Percentiles rank a stretch among this genome's conserved stretches.
These are phyloP conservation scores for Tricharina praecox DNA, from an alignment of 495 filamentous ascomycete genomes.

Conservation along the genomic window DNA sequence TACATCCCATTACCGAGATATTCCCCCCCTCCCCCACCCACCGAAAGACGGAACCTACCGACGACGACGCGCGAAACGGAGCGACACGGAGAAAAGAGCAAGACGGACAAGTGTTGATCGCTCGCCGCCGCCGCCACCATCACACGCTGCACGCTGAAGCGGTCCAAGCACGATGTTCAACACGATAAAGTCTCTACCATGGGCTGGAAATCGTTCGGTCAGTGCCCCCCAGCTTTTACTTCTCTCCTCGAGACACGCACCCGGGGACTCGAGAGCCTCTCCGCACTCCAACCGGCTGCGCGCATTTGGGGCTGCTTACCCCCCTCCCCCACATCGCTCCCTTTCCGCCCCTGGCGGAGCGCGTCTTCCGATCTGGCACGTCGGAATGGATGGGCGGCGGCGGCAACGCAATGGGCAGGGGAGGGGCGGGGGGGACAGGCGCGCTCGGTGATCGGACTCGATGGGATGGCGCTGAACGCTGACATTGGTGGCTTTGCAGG, in stretches of 20 bases:
- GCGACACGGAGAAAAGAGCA: no score
- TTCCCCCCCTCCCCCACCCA: background rate
- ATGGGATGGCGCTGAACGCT: constrained; percentile 10
- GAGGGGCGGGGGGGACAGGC: no score
- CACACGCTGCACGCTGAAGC: background rate
- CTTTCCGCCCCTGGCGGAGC: no score
- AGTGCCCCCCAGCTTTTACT: constrained; percentile 5
- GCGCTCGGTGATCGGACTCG: background rate
- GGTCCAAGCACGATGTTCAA: constrained; percentile 22
- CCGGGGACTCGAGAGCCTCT: no score
- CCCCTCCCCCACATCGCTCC: no score
- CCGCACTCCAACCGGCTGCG: background rate
- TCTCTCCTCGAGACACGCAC: no score
- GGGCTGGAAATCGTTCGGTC: constrained; percentile 21
- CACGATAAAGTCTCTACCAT: constrained; percentile 19
- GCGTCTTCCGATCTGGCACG: background rate
- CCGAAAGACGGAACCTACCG: background rate
- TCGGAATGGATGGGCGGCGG: no score
- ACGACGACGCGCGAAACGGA: no score
- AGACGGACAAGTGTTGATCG: no score
- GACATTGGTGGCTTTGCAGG: no score
- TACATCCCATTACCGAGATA: no score
- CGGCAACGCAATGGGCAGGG: no score
- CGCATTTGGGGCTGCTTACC: background rate
- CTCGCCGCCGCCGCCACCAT: background rate